Percentiles rank a stretch among this genome's conserved stretches.
phyloP scores from a whole-genome alignment of 192 early-diverging fungal genomes.

The Coemansia sp. region DNA sequence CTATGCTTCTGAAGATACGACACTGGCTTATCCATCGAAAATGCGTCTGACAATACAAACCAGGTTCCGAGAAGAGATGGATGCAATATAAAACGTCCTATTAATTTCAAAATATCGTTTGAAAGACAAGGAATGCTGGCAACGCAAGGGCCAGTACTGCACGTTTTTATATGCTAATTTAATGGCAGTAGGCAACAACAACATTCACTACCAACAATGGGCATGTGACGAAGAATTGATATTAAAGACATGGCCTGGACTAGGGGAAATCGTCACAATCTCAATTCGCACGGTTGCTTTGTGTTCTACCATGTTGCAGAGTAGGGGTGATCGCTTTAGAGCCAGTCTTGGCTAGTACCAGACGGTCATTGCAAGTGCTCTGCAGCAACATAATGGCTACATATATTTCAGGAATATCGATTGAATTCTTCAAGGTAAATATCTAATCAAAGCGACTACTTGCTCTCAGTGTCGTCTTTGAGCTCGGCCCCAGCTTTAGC shows the following conservation, averaged over 20 bases:
- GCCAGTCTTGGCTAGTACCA: background rate
- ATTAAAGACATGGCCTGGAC: background rate
- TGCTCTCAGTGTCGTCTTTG: conserved; percentile 13
- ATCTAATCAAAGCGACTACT: background rate
- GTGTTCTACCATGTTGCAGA: background rate
- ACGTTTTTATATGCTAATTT: background rate
- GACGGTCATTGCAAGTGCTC: background rate
- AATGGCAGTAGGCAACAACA: background rate
- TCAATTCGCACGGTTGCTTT: background rate
- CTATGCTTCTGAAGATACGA: conserved; percentile 64
- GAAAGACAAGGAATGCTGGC: background rate
- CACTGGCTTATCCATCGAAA: conserved; percentile 36
- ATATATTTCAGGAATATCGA: no score
- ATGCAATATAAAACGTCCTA: background rate
- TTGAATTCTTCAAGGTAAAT: no score
- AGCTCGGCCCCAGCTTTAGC: conserved; percentile 5
- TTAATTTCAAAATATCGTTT: background rate
- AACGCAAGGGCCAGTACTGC: background rate
- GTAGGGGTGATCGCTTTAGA: background rate
- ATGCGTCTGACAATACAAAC: background rate
- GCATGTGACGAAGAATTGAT: background rate
- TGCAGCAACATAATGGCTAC: background rate
- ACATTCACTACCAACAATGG: background rate
- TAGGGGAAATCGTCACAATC: background rate
- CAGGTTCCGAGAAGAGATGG: background rate